Evolutionary conservation across 345 rosid genomes (phyloP), one percentile per base, ranked within the genome.

Genomic region (Linum tenue): DNA sequence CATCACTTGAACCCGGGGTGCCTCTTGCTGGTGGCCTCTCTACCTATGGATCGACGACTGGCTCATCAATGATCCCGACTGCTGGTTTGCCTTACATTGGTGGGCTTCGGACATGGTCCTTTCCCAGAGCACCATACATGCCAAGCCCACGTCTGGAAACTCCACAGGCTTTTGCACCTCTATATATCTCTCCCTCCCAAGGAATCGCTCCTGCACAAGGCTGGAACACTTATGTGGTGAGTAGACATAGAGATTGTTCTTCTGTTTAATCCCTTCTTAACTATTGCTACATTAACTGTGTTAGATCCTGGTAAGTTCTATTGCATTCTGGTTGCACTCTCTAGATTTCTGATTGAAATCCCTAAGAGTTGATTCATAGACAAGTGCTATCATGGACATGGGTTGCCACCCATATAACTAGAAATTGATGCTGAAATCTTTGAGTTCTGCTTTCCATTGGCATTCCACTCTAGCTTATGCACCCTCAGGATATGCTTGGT

Each of bases 211-310:
- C 91, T 66, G 81, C 81, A 15, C 86, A 79, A 53, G 83, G 82
- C 70, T 89, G 96, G 96, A 71, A 81, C 65, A 78, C 85, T 42
- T 89, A 83, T 71, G 63, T 79, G 92, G 96, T 89, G 67, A 82
- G 78, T 73, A 44, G 17, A 59, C 31, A 22, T 22, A 22, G 31
- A 22, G 31, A 22, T 22, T 22, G 31, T 22, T 22, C 31, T 22
- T 22, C 31, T 22, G 31, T 22, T 22, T 22, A 22, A 22, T 22
- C 31, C 31, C 31, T 22, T 22, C 31, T 22, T 22, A 22, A 22
- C 31, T 22, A 22, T 22, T 22, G 31, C 31, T 22, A 22, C 31
- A 22, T 22, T 22, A 22, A 22, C 31, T 22, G 31, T 22, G 31
- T 22, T 22, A 22, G 31, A 22, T 22, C 31, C 31, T 22, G 31